Conservation (phyloP, 1,284 basidiomycete species). For the Microbotryomycetes sp. region DNA sequence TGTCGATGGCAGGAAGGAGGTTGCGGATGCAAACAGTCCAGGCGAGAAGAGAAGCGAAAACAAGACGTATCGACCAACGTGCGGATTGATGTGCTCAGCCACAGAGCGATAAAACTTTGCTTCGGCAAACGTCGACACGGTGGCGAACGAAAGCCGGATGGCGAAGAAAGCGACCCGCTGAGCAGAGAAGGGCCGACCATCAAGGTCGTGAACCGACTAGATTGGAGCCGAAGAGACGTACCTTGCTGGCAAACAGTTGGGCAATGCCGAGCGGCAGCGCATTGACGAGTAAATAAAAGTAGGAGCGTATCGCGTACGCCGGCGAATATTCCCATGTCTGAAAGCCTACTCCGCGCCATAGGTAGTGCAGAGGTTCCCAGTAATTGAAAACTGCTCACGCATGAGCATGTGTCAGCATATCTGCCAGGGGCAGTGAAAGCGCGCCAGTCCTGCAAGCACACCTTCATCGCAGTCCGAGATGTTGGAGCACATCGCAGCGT, state of each 20-base stretch:
- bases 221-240: constrained; percentile 39
- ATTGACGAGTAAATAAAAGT: constrained; percentile 83
- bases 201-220: constrained; percentile 44
- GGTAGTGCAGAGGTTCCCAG: constrained; percentile 94
- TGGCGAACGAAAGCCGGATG: constrained; percentile 69
- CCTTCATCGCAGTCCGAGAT: constrained; percentile 98
- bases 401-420: not conserved
- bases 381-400: constrained; percentile 81
- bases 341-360: constrained; percentile 56
- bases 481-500: constrained; percentile 82
- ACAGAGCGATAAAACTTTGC: constrained; percentile 77
- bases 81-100: constrained; percentile 71
- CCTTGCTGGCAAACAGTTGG: constrained; percentile 43
- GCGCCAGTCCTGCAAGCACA: constrained; percentile 42
- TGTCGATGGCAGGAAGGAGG: constrained; percentile 84
- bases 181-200: constrained; percentile 39
- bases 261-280: constrained; percentile 41
- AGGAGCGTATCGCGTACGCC: constrained; percentile 80
- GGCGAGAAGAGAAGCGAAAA: constrained; percentile 76
- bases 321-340: constrained; percentile 98
- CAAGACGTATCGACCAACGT: constrained; percentile 84
- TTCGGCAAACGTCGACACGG: constrained; percentile 70
- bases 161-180: constrained; percentile 82
- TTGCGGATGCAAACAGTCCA: constrained; percentile 85
- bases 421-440: not conserved